These are phyloP conservation scores for Nannochloris sp. DNA, from an alignment of 139 green algal species.

Conservation along the genomic window DNA sequence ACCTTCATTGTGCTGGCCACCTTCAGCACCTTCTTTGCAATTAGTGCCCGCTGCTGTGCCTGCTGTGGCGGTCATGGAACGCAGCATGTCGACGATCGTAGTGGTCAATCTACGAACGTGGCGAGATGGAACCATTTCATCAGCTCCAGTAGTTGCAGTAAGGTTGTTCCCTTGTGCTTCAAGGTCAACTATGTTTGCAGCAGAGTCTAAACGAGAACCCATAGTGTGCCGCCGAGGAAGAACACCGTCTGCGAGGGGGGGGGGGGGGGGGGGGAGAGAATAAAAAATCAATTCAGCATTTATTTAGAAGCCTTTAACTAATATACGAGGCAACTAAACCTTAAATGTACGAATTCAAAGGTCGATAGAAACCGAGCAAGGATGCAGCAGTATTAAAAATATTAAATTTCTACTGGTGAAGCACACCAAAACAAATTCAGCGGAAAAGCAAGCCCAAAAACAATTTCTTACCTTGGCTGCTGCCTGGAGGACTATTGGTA, in stretches of 20 bases:
- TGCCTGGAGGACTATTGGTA: neutral
- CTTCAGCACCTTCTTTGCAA: neutral
- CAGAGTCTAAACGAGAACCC: slow-evolving; percentile 2
- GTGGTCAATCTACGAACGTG: slow-evolving; percentile 27
- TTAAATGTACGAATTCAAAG: too few relatives aligned
- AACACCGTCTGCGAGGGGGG: neutral
- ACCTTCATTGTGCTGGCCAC: neutral
- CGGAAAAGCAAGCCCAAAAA: too few relatives aligned
- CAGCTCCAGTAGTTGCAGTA: neutral
- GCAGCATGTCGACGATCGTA: slow-evolving; percentile 30
- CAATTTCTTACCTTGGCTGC: neutral
- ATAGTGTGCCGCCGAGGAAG: neutral
- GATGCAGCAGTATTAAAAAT: too few relatives aligned
- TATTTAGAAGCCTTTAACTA: too few relatives aligned
- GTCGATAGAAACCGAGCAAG: too few relatives aligned
- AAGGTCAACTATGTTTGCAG: slow-evolving; percentile 18
- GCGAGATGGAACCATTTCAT: slow-evolving; percentile 1
- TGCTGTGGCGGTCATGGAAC: slow-evolving; percentile 1
- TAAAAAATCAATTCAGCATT: neutral
- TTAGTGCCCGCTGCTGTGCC: neutral
- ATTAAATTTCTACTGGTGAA: too few relatives aligned
- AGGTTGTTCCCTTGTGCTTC: neutral
- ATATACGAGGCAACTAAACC: too few relatives aligned
- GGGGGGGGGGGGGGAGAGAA: neutral
- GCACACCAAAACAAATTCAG: too few relatives aligned